Percentiles rank a stretch among this genome's conserved stretches.
Conservation (phyloP, 2,329 filamentous ascomycete species). For the Escovopsis sp. region DNA sequence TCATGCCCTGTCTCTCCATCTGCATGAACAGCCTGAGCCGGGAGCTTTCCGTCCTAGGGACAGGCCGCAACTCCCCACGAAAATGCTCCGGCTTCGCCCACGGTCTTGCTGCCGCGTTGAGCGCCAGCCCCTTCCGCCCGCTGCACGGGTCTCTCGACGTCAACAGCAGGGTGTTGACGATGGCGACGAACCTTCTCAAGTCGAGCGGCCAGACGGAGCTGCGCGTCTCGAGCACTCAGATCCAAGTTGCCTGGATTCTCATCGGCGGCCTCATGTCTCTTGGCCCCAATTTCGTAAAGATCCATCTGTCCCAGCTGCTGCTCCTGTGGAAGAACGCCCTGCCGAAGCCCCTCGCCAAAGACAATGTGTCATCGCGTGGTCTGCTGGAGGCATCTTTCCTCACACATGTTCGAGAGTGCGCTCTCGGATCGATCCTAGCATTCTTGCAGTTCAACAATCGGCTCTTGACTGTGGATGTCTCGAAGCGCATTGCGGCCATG, state of each 20-base stretch:
- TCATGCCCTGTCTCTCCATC: slow-evolving; percentile 79
- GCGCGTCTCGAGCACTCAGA: slow-evolving; percentile 80
- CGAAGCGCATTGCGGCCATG: slow-evolving; percentile 84
- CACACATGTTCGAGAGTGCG: slow-evolving; percentile 87
- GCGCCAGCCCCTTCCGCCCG: slow-evolving; percentile 74
- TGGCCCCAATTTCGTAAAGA: slow-evolving; percentile 96
- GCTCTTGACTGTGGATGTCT: slow-evolving; percentile 82
- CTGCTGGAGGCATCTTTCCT: slow-evolving; percentile 83
- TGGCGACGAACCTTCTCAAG: slow-evolving; percentile 85
- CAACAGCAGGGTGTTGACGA: slow-evolving; percentile 77
- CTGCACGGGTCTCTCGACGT: slow-evolving; percentile 92
- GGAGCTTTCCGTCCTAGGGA: slow-evolving; percentile 64
- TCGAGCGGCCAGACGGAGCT: slow-evolving; percentile 83
- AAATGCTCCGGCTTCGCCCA: slow-evolving; percentile 85
- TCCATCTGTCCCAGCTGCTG: slow-evolving; percentile 85
- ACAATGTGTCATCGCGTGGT: slow-evolving; percentile 72
- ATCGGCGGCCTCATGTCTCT: slow-evolving; percentile 94
- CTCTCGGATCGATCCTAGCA: slow-evolving; percentile 75
- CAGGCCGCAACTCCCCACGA: slow-evolving; percentile 61
- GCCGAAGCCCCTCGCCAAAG: slow-evolving; percentile 83
- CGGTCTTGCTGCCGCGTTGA: slow-evolving; percentile 78
- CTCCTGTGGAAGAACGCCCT: slow-evolving; percentile 95
- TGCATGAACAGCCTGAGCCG: slow-evolving; percentile 91
- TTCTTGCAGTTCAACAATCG: slow-evolving; percentile 91
- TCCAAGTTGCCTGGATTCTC: slow-evolving; percentile 94